Percentiles rank a stretch among this genome's conserved stretches.
phyloP scores from a whole-genome alignment of 345 rosid genomes.

The Crucihimalaya himalaica region DNA sequence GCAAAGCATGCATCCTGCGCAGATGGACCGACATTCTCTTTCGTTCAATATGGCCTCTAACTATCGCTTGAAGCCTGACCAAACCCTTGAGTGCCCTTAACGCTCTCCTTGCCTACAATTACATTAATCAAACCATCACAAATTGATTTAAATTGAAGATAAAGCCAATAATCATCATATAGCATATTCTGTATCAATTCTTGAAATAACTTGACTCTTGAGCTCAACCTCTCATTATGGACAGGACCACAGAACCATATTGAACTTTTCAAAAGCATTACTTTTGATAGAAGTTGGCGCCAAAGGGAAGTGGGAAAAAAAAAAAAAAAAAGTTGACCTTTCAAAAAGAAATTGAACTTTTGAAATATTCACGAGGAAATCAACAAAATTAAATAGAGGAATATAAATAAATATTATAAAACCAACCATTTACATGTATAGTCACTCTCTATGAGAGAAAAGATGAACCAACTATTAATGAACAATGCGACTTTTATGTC shows the following conservation, averaged over 20 bases:
- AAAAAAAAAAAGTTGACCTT: conserved; percentile 11
- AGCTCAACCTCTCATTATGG: conserved; percentile 18
- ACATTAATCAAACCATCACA: background rate
- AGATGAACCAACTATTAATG: conserved; percentile 30
- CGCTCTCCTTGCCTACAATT: conserved; percentile 76
- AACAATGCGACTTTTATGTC: conserved; percentile 33
- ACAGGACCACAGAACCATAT: conserved; percentile 38
- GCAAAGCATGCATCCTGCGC: conserved; percentile 70
- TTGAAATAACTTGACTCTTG: background rate
- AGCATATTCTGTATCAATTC: background rate
- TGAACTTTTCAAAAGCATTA: background rate
- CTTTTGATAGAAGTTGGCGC: conserved; percentile 36
- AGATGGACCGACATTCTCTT: conserved; percentile 61
- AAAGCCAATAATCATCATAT: background rate
- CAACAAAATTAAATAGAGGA: background rate
- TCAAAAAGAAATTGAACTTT: conserved; percentile 2
- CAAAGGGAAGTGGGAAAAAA: background rate
- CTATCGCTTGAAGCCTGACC: conserved; percentile 93
- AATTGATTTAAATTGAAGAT: background rate
- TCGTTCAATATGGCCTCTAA: conserved; percentile 90
- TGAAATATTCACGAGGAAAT: background rate
- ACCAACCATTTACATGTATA: conserved; percentile 4
- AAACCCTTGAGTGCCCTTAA: conserved; percentile 89
- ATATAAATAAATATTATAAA: conserved; percentile 12
- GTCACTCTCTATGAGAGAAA: conserved; percentile 33